Base-by-base conservation (phyloP, 176 grass and related monocot genomes). In the Cenchrus purpureus region DNA sequence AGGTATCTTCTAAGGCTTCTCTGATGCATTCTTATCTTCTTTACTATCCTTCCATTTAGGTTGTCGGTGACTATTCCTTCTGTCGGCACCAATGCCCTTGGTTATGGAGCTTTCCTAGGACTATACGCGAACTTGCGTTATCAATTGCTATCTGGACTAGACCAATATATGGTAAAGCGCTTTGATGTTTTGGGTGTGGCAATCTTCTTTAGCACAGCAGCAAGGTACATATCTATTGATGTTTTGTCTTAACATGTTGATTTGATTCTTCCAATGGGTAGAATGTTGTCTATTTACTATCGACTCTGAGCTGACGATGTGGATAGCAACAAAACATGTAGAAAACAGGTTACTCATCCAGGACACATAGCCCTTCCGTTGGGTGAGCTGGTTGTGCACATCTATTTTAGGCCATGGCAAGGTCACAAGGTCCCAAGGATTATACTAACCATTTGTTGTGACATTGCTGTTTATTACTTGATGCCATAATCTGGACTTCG, bases 161-260 rank as follows among this genome's bases (percentile, higher is more conserved):
- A 99, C 85, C 84, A 85, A 70, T 91, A 85, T 85, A 79, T 91
- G 71, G 55, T 94, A 70, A 90, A 89, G 65, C 90, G 87, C 76
- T 99, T 99, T 86, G 97, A 99, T 91, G 91, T 99, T 84, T 92
- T 99, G 83, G 91, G 93, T 67, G 91, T 99, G 46, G 79, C 90
- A 4, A 86, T 99, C 59, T 96, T 96, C 86, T 89, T 99, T 68
- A 81, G 91, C 92, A 92, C 91, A 81, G 76, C 91, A 71, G 71
- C 93, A 82, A 99, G 97, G 97, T 99, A 78, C 67, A 73, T 87
- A 34, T 67, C 10, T 69, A 60, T 29, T 83, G 9, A 62, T 12
- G 25, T 68, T 57, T 90, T 73, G 7, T 79, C 0, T 28, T 87
- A 15, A 53, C 20, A 31, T 60, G 28, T 61, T 72, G 71, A 43